Percentiles rank a stretch among this genome's conserved stretches.
These are phyloP conservation scores for Phyllosticta citribraziliensis DNA, from an alignment of 2,329 filamentous ascomycete genomes.

Conservation along the genomic window DNA sequence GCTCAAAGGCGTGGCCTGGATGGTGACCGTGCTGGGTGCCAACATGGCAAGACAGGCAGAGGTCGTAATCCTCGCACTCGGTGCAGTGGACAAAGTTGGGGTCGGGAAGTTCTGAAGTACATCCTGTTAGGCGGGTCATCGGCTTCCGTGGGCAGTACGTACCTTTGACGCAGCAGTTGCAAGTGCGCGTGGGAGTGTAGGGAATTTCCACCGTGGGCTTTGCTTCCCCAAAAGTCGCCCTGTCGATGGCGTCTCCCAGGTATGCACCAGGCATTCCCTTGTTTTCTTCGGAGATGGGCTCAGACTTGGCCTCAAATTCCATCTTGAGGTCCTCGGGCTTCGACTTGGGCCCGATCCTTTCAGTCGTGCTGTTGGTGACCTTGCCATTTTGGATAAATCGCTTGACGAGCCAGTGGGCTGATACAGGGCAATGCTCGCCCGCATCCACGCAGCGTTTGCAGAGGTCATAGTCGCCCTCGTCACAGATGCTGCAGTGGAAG, in stretches of 20 bases:
- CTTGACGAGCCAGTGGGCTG: conserved; percentile 91
- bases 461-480: conserved; percentile 88
- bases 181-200: conserved; percentile 50
- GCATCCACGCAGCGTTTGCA: conserved; percentile 69
- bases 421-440: conserved; percentile 67
- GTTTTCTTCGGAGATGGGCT: conserved; percentile 33
- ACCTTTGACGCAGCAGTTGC: conserved; percentile 60
- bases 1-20: conserved; percentile 70
- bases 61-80: conserved; percentile 79
- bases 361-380: conserved; percentile 77
- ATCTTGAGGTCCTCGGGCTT: conserved; percentile 21
- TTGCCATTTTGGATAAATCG: conserved; percentile 68
- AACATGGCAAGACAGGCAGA: conserved; percentile 75
- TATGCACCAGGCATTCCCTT: conserved; percentile 16
- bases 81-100: conserved; percentile 76
- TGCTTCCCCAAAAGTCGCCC: conserved; percentile 19
- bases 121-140: not conserved
- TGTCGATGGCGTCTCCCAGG: not conserved
- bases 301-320: conserved; percentile 31
- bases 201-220: conserved; percentile 28
- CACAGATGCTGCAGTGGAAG: conserved; percentile 91
- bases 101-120: conserved; percentile 55
- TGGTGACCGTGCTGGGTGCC: conserved; percentile 79
- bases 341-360: conserved; percentile 61
- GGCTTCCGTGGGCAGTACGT: conserved; percentile 15